Evolutionary conservation across 805 yeast species (phyloP), one percentile per base, ranked within the genome.

Genomic region (Metschnikowia orientalis): DNA sequence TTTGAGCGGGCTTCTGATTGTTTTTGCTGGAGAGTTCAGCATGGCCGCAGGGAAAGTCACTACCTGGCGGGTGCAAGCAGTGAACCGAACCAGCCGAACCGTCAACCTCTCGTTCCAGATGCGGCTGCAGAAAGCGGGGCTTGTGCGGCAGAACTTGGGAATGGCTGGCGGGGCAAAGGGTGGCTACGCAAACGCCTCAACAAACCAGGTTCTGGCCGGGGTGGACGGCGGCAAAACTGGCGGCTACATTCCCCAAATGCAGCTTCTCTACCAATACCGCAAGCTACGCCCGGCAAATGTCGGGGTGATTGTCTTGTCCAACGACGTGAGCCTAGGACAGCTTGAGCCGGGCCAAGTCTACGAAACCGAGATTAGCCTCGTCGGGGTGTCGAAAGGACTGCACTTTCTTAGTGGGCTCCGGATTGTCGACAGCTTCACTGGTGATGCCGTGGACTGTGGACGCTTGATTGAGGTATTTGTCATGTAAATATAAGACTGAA

Each of bases 381-480:
- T 81, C 28, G 88, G 86, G 0, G 57, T 82, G 9, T 71, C 77
- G 25, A 66, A 68, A 42, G 95, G 95, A 0, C 67, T 79, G 6
- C 78, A 71, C 50, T 72, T 74, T 26, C 56, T 85, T 13, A 77
- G 72, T 34, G 87, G 84, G 2, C 68, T 81, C n/a, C 72, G 72
- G 37, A 63, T 85, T 9, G 68, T 78, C 28, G 94, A 84, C 48
- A 60, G 76, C 8, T 48, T 53, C 22, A 69, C 77, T 12, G 86
- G 89, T 3, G 89, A 82, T 36, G 71, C 76, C 2, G 67, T 78
- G 41, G 88, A 78, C 40, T 79, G 84, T 50, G 88, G 87, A 1
- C 71, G 75, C 37, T 58, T 83, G 33, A 62, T 84, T 22, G 88
- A 82, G 46, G 82, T 84, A 2, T 69, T 78, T 35, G 86, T 83